These are phyloP conservation scores for Phytophthora europaea DNA, from an alignment of 352 stramenopile species.

Conservation along the genomic window DNA sequence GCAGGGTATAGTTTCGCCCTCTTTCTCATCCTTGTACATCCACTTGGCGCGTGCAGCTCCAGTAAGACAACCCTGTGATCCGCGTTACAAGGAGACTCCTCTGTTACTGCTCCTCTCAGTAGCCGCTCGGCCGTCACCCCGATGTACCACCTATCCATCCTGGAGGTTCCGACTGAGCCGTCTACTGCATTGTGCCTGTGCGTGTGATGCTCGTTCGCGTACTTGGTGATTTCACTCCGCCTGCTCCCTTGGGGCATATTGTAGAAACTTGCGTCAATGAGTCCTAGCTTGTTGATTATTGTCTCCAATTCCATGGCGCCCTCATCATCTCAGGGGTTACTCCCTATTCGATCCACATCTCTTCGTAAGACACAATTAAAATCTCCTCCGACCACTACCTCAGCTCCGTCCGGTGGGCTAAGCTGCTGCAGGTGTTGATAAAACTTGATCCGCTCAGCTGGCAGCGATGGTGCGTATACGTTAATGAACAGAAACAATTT, in stretches of 20 bases:
- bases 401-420: not conserved
- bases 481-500: not conserved
- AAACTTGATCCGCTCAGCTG: not conserved
- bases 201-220: not conserved
- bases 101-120: not conserved
- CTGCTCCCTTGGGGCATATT: not conserved
- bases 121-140: not conserved
- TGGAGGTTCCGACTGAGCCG: not conserved
- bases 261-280: not conserved
- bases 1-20: not conserved
- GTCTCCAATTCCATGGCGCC: no score
- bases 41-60: not conserved
- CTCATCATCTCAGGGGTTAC: no score
- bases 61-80: not conserved
- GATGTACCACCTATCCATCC: not conserved
- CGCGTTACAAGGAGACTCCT: not conserved
- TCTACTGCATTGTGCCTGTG: not conserved
- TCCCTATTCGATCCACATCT: no score
- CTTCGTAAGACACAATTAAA: no score
- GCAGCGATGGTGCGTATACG: not conserved
- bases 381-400: not conserved
- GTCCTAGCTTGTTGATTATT: not conserved
- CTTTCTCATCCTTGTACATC: not conserved
- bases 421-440: not conserved
- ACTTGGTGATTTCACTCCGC: not conserved